These are phyloP conservation scores for Rusavskia elegans DNA, from an alignment of 495 filamentous ascomycete genomes.

Conservation along the genomic window DNA sequence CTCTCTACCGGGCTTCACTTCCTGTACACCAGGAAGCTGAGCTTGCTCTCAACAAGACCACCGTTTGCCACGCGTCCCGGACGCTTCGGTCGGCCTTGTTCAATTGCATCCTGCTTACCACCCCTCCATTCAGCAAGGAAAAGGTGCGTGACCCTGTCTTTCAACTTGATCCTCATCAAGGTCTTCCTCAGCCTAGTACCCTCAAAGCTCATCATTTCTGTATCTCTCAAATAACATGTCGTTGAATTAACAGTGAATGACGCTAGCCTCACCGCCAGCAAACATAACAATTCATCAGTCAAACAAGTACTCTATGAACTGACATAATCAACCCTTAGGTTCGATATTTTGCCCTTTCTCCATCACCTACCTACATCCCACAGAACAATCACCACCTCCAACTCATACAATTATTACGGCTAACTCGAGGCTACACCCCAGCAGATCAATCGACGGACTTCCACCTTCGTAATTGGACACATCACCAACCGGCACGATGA, in stretches of 20 bases:
- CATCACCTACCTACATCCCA: background rate
- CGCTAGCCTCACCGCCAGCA: background rate
- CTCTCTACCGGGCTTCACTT: background rate
- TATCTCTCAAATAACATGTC: no score
- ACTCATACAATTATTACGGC: background rate
- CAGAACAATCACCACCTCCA: background rate
- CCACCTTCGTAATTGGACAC: background rate
- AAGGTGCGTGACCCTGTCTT: background rate
- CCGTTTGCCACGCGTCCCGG: background rate
- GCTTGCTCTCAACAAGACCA: no score
- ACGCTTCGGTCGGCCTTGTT: background rate
- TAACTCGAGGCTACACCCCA: background rate
- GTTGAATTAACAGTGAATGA: background rate
- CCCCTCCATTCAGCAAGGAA: background rate
- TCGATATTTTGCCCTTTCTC: background rate
- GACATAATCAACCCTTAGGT: background rate
- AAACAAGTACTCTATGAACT: no score
- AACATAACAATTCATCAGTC: background rate
- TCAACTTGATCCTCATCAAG: background rate
- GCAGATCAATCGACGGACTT: background rate
- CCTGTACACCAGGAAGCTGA: no score
- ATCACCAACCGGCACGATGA: slow-evolving; percentile 21
- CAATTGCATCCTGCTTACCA: background rate
- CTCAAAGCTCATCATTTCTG: background rate
- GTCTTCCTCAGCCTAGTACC: background rate